Evolutionary conservation across 2,329 filamentous ascomycete species (phyloP), one percentile per base, ranked within the genome.

Genomic region (Pseudocercospora eumusae): DNA sequence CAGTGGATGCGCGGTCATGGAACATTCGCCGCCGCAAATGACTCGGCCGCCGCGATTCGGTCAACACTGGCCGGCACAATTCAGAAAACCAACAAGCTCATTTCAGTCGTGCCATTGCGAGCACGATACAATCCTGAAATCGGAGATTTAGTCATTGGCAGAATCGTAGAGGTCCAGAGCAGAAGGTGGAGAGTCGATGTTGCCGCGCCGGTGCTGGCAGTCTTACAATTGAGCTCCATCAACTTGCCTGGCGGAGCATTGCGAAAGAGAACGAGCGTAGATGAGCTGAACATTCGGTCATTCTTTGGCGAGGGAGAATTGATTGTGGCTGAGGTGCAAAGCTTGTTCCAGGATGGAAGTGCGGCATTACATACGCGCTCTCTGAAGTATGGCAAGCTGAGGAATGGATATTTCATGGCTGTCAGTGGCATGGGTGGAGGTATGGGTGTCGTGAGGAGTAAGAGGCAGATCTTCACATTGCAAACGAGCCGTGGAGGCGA

Each of bases 1-100:
- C 92, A 97, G 81, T 98, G 92, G 92, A 98, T 98, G 93, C 79
- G 92, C 79, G 95, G 95, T 71, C 95, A 99, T 79, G 95, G 95
- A 69, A 99, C 95, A 55, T 96, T 91, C 76, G 82, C 90, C 52
- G 84, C 85, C 18, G 23, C 65, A 2, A 75, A 80, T 54, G 77
- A 83, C 4, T 76, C 80, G 52, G 82, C 84, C 56, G 85, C 84
- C 4, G 83, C 87, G 62, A 99, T 99, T 74, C 86, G 89, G 61
- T 93, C 92, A 53, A 96, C 95, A 5, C 89, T 99, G 31, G 93
- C 93, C 6, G 95, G 95, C 71, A 93, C 89, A 6, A 83, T 98
- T 36, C 88, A 90, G 73, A 93, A 93, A 75, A 98, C 93, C 63
- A 99, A 99, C 84, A 98, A 97, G 77, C 88, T 99, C 53, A 88